Evolutionary conservation across 176 grass and related monocot species (phyloP).

Genomic region (Lolium multiflorum): DNA sequence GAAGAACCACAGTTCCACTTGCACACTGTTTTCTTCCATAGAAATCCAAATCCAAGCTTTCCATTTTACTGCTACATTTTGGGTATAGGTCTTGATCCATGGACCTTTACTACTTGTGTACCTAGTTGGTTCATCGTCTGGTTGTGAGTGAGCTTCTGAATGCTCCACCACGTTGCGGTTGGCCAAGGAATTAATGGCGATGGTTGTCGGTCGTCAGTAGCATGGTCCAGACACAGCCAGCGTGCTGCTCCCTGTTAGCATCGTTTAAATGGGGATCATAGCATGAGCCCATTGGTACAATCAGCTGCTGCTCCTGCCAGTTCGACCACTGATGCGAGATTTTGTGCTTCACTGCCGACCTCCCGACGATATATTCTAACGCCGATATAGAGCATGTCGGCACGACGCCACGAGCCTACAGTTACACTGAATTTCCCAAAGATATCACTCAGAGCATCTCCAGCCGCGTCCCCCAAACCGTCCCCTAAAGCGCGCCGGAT

Average conservation of each 20-base stretch:
- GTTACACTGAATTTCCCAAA: conserved; percentile 10
- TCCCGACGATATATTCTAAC: conserved; percentile 19
- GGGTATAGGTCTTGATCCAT: not conserved
- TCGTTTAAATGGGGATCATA: conserved; percentile 24
- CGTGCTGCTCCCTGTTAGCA: conserved; percentile 19
- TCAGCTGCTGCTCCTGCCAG: conserved; percentile 3
- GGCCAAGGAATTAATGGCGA: conserved; percentile 31
- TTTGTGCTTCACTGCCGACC: conserved; percentile 34
- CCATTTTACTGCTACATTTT: conserved; percentile 15
- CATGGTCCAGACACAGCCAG: conserved; percentile 39
- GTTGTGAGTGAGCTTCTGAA: not conserved
- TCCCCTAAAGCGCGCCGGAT: too few species aligned
- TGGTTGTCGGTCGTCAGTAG: conserved; percentile 25
- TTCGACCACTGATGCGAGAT: conserved; percentile 30
- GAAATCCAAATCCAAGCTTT: not conserved
- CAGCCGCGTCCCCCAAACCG: too few species aligned
- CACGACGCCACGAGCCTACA: conserved; percentile 44
- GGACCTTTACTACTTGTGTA: conserved; percentile 29
- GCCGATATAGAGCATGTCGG: conserved; percentile 44
- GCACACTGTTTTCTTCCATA: not conserved
- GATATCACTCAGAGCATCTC: not conserved
- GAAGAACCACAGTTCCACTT: conserved; percentile 24
- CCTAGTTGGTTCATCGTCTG: conserved; percentile 11
- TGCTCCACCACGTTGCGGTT: not conserved
- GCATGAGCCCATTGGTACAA: conserved; percentile 29